These are phyloP conservation scores for Diaporthe aspalathi DNA, from an alignment of 2,329 filamentous ascomycete species.

Conservation along the genomic window DNA sequence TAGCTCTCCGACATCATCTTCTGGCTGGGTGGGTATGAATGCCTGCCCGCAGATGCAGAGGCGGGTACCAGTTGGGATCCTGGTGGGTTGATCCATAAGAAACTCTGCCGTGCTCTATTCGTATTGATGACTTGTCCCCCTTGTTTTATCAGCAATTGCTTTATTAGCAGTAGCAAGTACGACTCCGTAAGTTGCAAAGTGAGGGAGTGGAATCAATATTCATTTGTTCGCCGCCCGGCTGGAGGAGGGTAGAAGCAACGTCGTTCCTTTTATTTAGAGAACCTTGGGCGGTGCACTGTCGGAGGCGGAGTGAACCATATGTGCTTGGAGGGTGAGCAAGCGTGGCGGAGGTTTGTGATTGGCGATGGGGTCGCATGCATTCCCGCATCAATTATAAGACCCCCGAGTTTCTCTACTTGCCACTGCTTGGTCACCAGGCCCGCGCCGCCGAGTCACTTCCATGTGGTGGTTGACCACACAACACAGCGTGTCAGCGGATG, in stretches of 20 bases:
- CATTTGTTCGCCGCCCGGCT: too few species aligned
- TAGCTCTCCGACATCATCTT: not conserved
- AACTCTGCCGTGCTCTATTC: not conserved
- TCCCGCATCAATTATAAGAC: not conserved
- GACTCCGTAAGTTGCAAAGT: not conserved
- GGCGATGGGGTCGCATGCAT: not conserved
- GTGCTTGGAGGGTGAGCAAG: not conserved
- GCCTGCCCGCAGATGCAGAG: slow-evolving; percentile 16
- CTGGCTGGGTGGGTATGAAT: not conserved
- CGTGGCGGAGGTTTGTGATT: not conserved
- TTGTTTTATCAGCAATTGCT: not conserved
- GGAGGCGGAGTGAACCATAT: not conserved
- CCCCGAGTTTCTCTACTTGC: too few species aligned
- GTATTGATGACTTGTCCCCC: too few species aligned
- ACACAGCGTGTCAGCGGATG: not conserved
- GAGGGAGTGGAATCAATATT: not conserved
- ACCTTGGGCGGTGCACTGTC: not conserved
- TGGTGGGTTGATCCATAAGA: slow-evolving; percentile 1
- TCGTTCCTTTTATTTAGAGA: not conserved
- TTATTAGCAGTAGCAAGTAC: not conserved
- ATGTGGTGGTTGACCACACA: too few species aligned
- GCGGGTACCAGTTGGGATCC: not conserved
- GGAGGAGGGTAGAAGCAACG: slow-evolving; percentile 10
- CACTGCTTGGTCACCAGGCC: not conserved
- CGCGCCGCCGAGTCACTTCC: not conserved